Evolutionary conservation across 2,329 filamentous ascomycete species (phyloP).

Genomic region (Xylaria sp.): DNA sequence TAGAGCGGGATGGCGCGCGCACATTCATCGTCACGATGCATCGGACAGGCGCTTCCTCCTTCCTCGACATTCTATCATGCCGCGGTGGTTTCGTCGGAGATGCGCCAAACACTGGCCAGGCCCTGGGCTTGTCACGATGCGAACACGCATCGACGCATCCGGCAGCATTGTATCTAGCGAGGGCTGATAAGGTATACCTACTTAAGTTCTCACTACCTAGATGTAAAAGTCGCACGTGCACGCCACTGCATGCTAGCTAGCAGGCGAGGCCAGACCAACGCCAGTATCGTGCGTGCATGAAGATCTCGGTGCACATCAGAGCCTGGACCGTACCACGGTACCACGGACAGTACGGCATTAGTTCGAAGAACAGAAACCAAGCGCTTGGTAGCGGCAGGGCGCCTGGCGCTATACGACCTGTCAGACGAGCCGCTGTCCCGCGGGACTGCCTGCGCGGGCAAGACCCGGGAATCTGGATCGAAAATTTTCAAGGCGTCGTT

Average conservation of each 20-base stretch:
- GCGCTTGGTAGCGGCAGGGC: neutral
- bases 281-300: constrained; percentile 18
- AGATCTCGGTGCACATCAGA: neutral
- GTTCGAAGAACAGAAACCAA: too few species aligned
- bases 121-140: neutral
- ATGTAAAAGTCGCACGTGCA: neutral
- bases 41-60: neutral
- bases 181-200: too few species aligned
- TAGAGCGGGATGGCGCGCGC: neutral
- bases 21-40: neutral
- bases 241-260: neutral
- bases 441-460: too few species aligned
- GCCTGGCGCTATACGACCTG: constrained; percentile 4
- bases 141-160: neutral
- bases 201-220: too few species aligned
- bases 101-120: neutral
- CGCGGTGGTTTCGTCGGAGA: neutral
- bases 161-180: neutral
- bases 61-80: neutral
- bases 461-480: constrained; percentile 24
- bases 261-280: constrained; percentile 3
- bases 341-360: too few species aligned
- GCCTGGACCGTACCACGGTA: too few species aligned
- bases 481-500: constrained; percentile 10
- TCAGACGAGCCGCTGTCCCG: constrained; percentile 15